phyloP scores from a whole-genome alignment of 352 stramenopile genomes.

The Peronospora farinosa region DNA sequence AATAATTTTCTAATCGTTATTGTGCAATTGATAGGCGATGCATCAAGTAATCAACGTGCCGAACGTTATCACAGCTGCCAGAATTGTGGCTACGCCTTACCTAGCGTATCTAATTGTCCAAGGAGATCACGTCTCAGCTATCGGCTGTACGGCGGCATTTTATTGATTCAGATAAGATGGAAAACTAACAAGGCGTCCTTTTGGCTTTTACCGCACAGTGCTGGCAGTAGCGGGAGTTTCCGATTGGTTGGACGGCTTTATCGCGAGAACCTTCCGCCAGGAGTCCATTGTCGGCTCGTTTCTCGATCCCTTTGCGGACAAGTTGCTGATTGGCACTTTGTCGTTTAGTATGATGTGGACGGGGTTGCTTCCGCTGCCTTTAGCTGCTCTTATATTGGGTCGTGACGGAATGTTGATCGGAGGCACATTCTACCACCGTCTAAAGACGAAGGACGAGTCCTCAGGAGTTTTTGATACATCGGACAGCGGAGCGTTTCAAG shows the following conservation, averaged over 20 bases:
- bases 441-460: conserved; percentile 60
- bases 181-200: neutral
- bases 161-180: neutral
- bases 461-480: conserved; percentile 78
- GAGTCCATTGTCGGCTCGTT: conserved; percentile 79
- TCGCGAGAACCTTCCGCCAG: conserved; percentile 67
- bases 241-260: conserved; percentile 80
- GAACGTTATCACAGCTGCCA: conserved; percentile 73
- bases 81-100: conserved; percentile 74
- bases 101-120: conserved; percentile 67
- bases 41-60: conserved; percentile 73
- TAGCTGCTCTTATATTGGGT: conserved; percentile 66
- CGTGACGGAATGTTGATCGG: conserved; percentile 64
- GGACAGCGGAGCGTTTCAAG: conserved; percentile 62
- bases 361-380: conserved; percentile 49
- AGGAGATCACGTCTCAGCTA: conserved; percentile 55
- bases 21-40: conserved; percentile 31
- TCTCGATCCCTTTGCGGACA: conserved; percentile 78
- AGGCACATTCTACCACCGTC: conserved; percentile 72
- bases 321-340: conserved; percentile 68
- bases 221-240: conserved; percentile 64
- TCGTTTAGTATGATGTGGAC: conserved; percentile 72
- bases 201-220: conserved; percentile 31
- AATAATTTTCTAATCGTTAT: conserved; percentile 4
- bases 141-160: conserved; percentile 41